A percentile compares a stretch with the other conserved stretches of the same genome.
Evolutionary conservation across 176 grass and related monocot species (phyloP).

Genomic region (Alopecurus myosuroides): DNA sequence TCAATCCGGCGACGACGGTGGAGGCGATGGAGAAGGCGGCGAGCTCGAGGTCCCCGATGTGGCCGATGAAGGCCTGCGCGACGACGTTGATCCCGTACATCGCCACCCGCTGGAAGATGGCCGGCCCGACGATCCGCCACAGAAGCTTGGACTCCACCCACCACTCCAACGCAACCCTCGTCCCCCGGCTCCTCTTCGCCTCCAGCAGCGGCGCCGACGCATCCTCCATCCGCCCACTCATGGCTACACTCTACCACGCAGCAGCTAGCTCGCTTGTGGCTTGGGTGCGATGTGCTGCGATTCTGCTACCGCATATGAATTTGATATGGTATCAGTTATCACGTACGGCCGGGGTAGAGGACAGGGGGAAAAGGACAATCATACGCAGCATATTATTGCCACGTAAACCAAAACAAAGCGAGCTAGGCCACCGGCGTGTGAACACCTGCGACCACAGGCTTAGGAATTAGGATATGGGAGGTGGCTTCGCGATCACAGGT

Average conservation of each 20-base stretch:
- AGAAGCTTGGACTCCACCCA: conserved; percentile 1
- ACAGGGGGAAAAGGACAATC: too few relatives aligned
- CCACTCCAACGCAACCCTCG: conserved; percentile 24
- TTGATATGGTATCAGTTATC: too few relatives aligned
- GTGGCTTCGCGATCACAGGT: too few relatives aligned
- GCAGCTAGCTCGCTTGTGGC: not conserved
- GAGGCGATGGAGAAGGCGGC: conserved; percentile 56
- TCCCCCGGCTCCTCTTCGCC: not conserved
- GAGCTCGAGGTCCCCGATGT: conserved; percentile 35
- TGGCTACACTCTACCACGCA: not conserved
- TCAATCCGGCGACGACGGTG: conserved; percentile 50
- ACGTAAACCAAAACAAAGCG: too few relatives aligned
- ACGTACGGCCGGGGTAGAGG: too few relatives aligned
- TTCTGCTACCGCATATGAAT: not conserved
- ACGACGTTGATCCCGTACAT: conserved; percentile 44
- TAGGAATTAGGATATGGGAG: too few relatives aligned
- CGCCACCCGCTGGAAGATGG: conserved; percentile 54
- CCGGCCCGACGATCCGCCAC: conserved; percentile 58
- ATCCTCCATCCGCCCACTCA: not conserved
- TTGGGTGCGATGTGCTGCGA: too few relatives aligned
- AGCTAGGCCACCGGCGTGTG: too few relatives aligned
- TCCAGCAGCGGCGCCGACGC: conserved; percentile 26
- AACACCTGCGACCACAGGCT: too few relatives aligned
- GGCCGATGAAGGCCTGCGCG: conserved; percentile 56
- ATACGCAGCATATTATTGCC: too few relatives aligned